A percentile compares a stretch with the other conserved stretches of the same genome.
These are phyloP conservation scores for Penicillium sp. DNA, from an alignment of 2,329 filamentous ascomycete genomes.

Conservation along the genomic window DNA sequence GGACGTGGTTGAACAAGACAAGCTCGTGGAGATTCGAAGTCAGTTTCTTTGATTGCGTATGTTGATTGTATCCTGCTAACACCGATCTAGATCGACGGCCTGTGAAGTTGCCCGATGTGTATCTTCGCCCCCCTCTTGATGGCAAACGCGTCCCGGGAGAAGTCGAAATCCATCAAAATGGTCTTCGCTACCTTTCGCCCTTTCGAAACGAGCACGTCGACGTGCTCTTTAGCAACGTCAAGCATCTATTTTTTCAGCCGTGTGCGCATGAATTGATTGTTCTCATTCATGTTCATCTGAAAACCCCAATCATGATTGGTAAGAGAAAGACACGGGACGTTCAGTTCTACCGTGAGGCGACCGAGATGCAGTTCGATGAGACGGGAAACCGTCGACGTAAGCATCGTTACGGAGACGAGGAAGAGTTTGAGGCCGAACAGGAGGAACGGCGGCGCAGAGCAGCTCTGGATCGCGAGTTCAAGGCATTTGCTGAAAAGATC, in stretches of 20 bases:
- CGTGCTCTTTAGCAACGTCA: slow-evolving; percentile 95
- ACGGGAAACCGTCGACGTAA: slow-evolving; percentile 97
- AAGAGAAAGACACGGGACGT: slow-evolving; percentile 99
- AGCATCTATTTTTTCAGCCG: slow-evolving; percentile 97
- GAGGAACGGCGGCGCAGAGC: slow-evolving; percentile 86
- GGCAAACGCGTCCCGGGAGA: slow-evolving; percentile 94
- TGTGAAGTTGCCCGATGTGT: slow-evolving; percentile 85
- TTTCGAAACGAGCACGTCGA: slow-evolving; percentile 81
- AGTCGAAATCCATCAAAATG: slow-evolving; percentile 96
- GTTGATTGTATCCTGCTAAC: slow-evolving; percentile 36
- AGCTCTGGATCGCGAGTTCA: slow-evolving; percentile 93
- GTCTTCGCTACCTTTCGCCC: slow-evolving; percentile 87
- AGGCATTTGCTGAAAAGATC: slow-evolving; percentile 94
- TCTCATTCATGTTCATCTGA: slow-evolving; percentile 94
- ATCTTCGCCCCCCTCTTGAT: slow-evolving; percentile 89
- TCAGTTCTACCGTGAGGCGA: slow-evolving; percentile 96
- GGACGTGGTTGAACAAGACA: slow-evolving; percentile 97
- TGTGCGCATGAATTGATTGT: slow-evolving; percentile 95
- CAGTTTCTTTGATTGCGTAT: slow-evolving; percentile 35
- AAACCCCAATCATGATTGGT: slow-evolving; percentile 95
- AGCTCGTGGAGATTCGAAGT: slow-evolving; percentile 91
- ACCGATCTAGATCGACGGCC: slow-evolving; percentile 69
- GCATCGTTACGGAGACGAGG: slow-evolving; percentile 94
- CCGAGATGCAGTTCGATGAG: slow-evolving; percentile 97
- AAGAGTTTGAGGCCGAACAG: slow-evolving; percentile 97